Base-by-base conservation (phyloP, 164 flowering plant genomes). In the Malania oleifera region DNA sequence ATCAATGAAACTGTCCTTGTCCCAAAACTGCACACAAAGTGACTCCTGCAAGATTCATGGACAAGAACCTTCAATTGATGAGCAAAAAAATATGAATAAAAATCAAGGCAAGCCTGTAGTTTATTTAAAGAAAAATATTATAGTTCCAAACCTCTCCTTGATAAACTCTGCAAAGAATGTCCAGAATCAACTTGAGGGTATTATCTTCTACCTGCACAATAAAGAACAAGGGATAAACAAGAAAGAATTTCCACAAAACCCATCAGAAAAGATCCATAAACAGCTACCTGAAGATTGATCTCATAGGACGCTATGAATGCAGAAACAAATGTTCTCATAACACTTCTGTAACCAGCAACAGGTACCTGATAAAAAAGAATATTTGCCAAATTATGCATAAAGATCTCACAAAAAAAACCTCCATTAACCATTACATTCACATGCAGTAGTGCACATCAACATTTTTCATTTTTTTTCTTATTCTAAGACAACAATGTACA, bases 21-120 rank as follows among this genome's bases (percentile, higher is more conserved):
- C 98, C 96, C 98, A 92, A 59, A 92, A 92, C 67, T 87, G 98
- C 68, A 68, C 59, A 60, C 98, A 92, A 59, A 92, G 98, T 40
- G 96, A 82, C 73, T 89, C 98, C 98, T 93, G 80, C 71, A 75
- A 12, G 54, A 60, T 56, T 54, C 2, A 59, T n/a, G 38, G 25
- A 7, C 25, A 63, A 55, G 56, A 28, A 50, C 45, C 37, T 54
- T 48, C 23, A 56, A 40, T 57, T 34, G 45, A 25, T 15, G 44
- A 66, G 20, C 46, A 19, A 14, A 14, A 37, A 22, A 23, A 52
- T 29, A 59, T 34, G 49, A 57, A 23, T 47, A 15, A 59, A 38
- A 26, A 43, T 12, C 9, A 56, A 18, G 23, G 47, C 51, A n/a
- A 1, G 29, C 31, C 39, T 43, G 27, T 40, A 29, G 23, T 63